phyloP scores from a whole-genome alignment of 1,284 basidiomycete genomes.

The Cerrena zonata region DNA sequence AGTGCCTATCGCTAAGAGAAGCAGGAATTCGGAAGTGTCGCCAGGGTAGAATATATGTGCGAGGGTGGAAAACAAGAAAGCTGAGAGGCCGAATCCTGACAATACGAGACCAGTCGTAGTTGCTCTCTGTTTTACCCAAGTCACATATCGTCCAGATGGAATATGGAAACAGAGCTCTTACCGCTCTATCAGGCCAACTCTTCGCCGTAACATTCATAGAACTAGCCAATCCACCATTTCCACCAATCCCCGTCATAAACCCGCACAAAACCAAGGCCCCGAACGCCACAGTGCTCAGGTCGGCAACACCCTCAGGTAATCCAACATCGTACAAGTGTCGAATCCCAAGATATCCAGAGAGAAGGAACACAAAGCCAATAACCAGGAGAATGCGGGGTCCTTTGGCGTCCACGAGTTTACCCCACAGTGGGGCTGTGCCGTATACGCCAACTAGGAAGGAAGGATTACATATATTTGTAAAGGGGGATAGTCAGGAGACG shows the following conservation, averaged over 20 bases:
- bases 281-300: conserved; percentile 27
- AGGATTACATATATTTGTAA: conserved; percentile 7
- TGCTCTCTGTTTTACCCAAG: conserved; percentile 43
- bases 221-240: conserved; percentile 51
- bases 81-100: conserved; percentile 80
- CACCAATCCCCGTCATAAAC: conserved; percentile 58
- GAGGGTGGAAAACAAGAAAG: conserved; percentile 71
- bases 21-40: conserved; percentile 63
- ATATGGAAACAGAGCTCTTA: conserved; percentile 23
- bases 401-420: conserved; percentile 57
- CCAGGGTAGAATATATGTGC: conserved; percentile 65
- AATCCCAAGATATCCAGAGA: conserved; percentile 65
- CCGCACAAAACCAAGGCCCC: conserved; percentile 41
- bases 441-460: conserved; percentile 50
- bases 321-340: conserved; percentile 55
- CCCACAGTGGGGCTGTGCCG: conserved; percentile 60
- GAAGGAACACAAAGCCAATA: conserved; percentile 44
- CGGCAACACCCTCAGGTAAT: conserved; percentile 24
- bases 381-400: conserved; percentile 53
- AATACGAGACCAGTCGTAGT: conserved; percentile 69
- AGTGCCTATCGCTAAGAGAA: conserved; percentile 68
- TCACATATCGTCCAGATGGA: background rate
- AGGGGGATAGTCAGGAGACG: conserved; percentile 17
- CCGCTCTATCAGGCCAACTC: conserved; percentile 49
- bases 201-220: conserved; percentile 64